These are phyloP conservation scores for Torulaspora maleeae DNA, from an alignment of 805 yeast genomes.

Conservation along the genomic window DNA sequence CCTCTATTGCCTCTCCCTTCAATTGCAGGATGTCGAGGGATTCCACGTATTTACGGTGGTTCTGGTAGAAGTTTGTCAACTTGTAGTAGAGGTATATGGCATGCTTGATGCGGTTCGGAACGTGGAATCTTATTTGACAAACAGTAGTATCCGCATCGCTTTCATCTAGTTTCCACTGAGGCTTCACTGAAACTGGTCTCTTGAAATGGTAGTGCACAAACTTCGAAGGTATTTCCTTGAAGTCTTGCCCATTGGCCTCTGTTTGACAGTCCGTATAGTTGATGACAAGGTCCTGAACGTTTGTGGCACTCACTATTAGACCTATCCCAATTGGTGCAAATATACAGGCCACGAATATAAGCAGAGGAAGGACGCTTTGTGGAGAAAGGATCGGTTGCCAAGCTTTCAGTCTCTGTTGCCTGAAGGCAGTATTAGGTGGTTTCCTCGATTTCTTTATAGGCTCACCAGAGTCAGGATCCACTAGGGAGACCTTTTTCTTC, in stretches of 20 bases:
- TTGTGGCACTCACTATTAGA: slow-evolving; percentile 67
- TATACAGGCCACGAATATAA: slow-evolving; percentile 66
- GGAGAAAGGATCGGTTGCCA: slow-evolving; percentile 90
- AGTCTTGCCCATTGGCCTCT: slow-evolving; percentile 43
- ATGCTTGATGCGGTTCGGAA: slow-evolving; percentile 65
- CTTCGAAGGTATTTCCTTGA: slow-evolving; percentile 52
- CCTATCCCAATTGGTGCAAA: slow-evolving; percentile 92
- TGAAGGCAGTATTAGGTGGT: slow-evolving; percentile 72
- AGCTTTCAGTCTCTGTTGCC: slow-evolving; percentile 62
- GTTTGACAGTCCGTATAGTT: slow-evolving; percentile 69
- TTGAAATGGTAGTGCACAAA: slow-evolving; percentile 61
- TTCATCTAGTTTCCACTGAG: slow-evolving; percentile 57
- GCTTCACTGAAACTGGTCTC: slow-evolving; percentile 33
- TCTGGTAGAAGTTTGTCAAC: slow-evolving; percentile 86
- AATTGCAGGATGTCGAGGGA: slow-evolving; percentile 79
- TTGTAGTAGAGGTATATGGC: slow-evolving; percentile 78
- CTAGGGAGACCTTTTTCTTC: slow-evolving; percentile 7
- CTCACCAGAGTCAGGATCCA: slow-evolving; percentile 4
- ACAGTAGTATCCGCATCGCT: slow-evolving; percentile 39
- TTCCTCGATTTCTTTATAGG: slow-evolving; percentile 41
- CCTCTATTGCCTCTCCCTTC: slow-evolving; percentile 64
- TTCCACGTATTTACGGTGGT: slow-evolving; percentile 89
- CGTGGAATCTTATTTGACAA: slow-evolving; percentile 66
- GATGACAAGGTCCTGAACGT: slow-evolving; percentile 68
- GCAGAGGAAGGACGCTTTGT: slow-evolving; percentile 79